Base-by-base conservation (phyloP, 805 yeast genomes). In the Cyberlindnera samutprakarnensis region DNA sequence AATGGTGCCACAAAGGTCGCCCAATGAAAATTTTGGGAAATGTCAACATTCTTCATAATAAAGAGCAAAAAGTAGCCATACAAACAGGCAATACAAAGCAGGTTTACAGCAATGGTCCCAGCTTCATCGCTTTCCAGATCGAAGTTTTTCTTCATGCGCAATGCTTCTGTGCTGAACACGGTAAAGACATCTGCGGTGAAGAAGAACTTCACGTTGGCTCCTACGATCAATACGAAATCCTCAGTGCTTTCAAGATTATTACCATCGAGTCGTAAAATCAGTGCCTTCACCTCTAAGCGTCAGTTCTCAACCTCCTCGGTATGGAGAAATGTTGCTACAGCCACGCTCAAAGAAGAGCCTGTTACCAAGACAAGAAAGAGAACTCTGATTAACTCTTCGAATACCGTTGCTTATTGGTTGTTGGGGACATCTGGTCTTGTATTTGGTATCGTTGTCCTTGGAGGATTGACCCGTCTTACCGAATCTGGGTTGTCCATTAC, bases 401-500 rank as follows among this genome's bases (percentile, higher is more conserved):
- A 70, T 33, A 51, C 59, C 20, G 90, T 86, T 3, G 96, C 94
- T 1, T 84, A 81, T 53, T 81, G 97, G 85, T 69, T 94, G 34
- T 61, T 88, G 6, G 90, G 92, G 16, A 78, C 94, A 1, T 82
- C 96, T 2, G 80, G 82, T 1, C 62, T 92, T 12, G 95, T 92
- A 2, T 92, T 92, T 57, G 96, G 94, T 22, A 92, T 92, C 39
- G 97, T 92, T 12, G 78, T 92, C n/a, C 66, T 92, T 5, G 99
- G 98, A 28, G 99, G 99, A 1, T 66, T 92, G 28, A 92, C 98
- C 1, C 72, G 99, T 49, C 67, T 92, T 27, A 92, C 98, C 0
- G 99, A 92, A 53, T 84, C 95, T 0, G 99, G 98, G 0, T 65
- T 92, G 28, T 82, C 95, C 29, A 92, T 92, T 54, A 92, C 97